These are phyloP conservation scores for Phytophthora multivora DNA, from an alignment of 352 stramenopile genomes.

Conservation along the genomic window DNA sequence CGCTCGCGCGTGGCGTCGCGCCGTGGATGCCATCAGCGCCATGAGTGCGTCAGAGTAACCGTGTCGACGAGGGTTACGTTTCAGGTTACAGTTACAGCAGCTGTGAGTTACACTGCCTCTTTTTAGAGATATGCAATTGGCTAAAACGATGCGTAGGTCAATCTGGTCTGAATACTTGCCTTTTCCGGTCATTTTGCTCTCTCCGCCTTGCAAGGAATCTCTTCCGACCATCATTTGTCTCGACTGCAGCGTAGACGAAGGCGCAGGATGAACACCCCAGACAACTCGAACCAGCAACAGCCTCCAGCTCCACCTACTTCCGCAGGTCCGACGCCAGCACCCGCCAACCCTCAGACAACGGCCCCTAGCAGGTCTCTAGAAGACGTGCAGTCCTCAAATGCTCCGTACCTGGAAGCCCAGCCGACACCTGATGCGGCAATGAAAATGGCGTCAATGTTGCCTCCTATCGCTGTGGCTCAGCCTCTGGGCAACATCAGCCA, in stretches of 20 bases:
- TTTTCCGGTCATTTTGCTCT: not conserved
- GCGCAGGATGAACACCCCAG: constrained; percentile 10
- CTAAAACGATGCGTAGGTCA: no score
- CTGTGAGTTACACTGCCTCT: not conserved
- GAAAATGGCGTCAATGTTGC: constrained; percentile 37
- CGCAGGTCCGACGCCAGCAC: not conserved
- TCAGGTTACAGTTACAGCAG: not conserved
- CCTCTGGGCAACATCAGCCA: constrained; percentile 40
- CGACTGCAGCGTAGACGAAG: not conserved
- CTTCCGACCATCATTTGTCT: not conserved
- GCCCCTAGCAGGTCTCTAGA: constrained; percentile 15
- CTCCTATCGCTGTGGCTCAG: constrained; percentile 50
- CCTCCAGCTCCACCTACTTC: not conserved
- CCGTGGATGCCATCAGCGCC: constrained; percentile 4
- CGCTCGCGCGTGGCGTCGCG: not conserved
- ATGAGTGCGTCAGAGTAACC: constrained; percentile 14
- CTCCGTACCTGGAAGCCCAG: constrained; percentile 44
- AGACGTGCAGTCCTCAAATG: constrained; percentile 18
- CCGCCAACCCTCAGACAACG: constrained; percentile 2
- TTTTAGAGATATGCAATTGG: not conserved
- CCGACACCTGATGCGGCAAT: constrained; percentile 36
- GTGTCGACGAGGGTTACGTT: not conserved
- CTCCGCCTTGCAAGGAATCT: not conserved
- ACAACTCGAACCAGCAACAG: constrained; percentile 5
- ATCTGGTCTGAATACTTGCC: constrained; percentile 20